phyloP scores from a whole-genome alignment of 352 stramenopile species.

The Elongisporangium prolatum region DNA sequence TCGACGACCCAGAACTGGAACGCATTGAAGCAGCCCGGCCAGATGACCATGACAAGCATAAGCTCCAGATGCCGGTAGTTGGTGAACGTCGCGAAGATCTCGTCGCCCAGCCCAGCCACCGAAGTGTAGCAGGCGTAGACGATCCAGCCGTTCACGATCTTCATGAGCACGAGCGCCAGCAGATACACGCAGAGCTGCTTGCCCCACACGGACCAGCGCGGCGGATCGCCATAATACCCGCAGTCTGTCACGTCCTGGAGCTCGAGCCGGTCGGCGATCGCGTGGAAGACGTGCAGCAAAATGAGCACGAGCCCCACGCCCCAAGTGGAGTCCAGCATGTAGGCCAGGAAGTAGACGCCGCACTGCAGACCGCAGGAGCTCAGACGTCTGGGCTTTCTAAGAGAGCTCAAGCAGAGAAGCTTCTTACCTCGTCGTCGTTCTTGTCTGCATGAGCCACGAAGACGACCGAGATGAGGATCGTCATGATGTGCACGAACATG shows the following conservation, averaged over 20 bases:
- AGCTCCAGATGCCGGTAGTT: slow-evolving; percentile 66
- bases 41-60: slow-evolving; percentile 73
- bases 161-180: slow-evolving; percentile 42
- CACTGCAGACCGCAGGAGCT: slow-evolving; percentile 27
- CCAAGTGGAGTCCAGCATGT: slow-evolving; percentile 61
- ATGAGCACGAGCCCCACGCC: slow-evolving; percentile 42
- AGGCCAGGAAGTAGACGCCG: slow-evolving; percentile 71
- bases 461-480: slow-evolving; percentile 57
- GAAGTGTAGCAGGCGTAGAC: slow-evolving; percentile 36
- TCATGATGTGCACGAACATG: slow-evolving; percentile 56
- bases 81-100: slow-evolving; percentile 46
- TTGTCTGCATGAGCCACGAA: slow-evolving; percentile 33
- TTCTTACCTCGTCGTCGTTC: slow-evolving; percentile 47
- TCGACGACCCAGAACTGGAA: slow-evolving; percentile 79
- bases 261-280: slow-evolving; percentile 22
- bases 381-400: not conserved
- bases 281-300: slow-evolving; percentile 38
- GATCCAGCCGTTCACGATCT: slow-evolving; percentile 36
- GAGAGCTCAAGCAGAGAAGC: not conserved
- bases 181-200: slow-evolving; percentile 50
- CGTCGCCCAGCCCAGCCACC: slow-evolving; percentile 36
- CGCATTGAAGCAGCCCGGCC: slow-evolving; percentile 60
- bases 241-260: slow-evolving; percentile 39
- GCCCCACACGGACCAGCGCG: slow-evolving; percentile 46
- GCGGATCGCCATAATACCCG: slow-evolving; percentile 68